Evolutionary conservation across 495 filamentous ascomycete species (phyloP), one percentile per base, ranked within the genome.

Genomic region (Hypomontagnella submonticulosa): DNA sequence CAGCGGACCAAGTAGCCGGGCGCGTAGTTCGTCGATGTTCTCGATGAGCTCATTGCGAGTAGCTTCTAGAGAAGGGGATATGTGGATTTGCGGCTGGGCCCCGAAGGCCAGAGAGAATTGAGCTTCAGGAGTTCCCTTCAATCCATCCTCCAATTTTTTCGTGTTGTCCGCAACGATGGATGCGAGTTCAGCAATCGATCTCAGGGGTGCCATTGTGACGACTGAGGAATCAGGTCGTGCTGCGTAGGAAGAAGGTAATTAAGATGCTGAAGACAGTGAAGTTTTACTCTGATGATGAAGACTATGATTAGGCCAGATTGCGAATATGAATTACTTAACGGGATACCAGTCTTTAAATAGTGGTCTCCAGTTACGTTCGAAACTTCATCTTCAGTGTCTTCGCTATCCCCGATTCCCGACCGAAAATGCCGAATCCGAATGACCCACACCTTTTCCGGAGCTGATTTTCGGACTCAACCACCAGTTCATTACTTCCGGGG

Each of bases 121-220:
- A 4, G 50, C 47, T 15, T 15, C 56, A 13, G 66, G 59, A 15
- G 67, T 34, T 8, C 60, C 67, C 57, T 70, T 67, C 9, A 66
- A 13, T 0, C 40, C 66, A 37, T 64, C 43, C 30, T 67, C 59
- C 1, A 72, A 5, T 9, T 53, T 33, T 4, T 47, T 41, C 12
- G 67, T 56, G 42, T 70, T 33, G 11, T 44, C 49, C 10, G 67
- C 53, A 18, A 72, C 56, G 38, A 72, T 65, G 0, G 59, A 60
- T 16, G 70, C 63, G n/a, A 72, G 67, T 37, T 72, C 70, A n/a
- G 70, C 43, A 48, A 72, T 50, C 0, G 70, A 41, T 67, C 62
- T 67, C n/a, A 54, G 13, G 47, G 67, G 40, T 34, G 67, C 56
- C 66, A 72, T 69, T 1, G 18, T 69, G 55, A 42, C 11, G 33